phyloP scores from a whole-genome alignment of 2,329 filamentous ascomycete species.

The Penicillium sumatraense region DNA sequence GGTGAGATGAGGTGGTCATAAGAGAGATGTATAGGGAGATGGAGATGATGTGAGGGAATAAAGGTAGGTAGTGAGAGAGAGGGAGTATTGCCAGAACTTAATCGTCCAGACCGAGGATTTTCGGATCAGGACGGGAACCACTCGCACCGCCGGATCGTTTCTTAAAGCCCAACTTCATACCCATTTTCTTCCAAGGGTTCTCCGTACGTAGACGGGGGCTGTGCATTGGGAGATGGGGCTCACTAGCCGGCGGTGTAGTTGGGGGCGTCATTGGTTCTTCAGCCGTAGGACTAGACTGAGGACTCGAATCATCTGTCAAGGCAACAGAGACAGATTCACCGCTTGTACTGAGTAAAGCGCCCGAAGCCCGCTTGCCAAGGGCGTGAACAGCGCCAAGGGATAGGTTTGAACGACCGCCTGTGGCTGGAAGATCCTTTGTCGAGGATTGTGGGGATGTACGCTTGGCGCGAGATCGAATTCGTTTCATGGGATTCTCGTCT shows the following conservation, averaged over 20 bases:
- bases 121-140: constrained; percentile 22
- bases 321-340: constrained; percentile 43
- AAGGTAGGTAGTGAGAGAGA: neutral
- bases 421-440: constrained; percentile 34
- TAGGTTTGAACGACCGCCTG: constrained; percentile 33
- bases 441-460: constrained; percentile 40
- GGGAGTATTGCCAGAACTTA: neutral
- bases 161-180: constrained; percentile 53
- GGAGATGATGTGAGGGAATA: constrained; percentile 3
- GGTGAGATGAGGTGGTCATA: neutral
- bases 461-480: constrained; percentile 30
- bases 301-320: constrained; percentile 52
- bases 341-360: constrained; percentile 41
- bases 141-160: constrained; percentile 37
- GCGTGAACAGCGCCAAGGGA: constrained; percentile 37
- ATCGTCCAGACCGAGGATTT: constrained; percentile 27
- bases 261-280: constrained; percentile 57
- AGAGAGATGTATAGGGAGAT: constrained; percentile 13
- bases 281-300: constrained; percentile 45
- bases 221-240: constrained; percentile 37
- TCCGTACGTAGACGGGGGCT: constrained; percentile 50
- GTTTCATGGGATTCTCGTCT: constrained; percentile 37
- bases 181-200: constrained; percentile 59
- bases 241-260: constrained; percentile 55
- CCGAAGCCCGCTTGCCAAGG: constrained; percentile 42